phyloP scores from a whole-genome alignment of 2,329 filamentous ascomycete genomes.

The Botryosphaeria dothidea region DNA sequence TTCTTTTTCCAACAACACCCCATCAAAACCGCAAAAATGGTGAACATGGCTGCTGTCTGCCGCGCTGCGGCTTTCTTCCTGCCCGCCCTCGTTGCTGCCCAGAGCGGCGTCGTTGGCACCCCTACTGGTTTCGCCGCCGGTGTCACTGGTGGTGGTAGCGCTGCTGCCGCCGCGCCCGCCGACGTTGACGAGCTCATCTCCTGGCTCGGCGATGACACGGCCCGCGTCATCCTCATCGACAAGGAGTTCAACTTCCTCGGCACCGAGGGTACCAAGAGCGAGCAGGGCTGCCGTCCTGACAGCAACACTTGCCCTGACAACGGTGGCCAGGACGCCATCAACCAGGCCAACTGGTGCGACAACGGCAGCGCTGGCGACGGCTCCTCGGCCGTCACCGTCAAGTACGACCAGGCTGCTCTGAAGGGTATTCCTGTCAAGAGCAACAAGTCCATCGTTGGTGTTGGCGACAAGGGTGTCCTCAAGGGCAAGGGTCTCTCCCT shows the following conservation, averaged over 20 bases:
- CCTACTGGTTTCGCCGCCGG: constrained; percentile 30
- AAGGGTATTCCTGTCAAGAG: constrained; percentile 36
- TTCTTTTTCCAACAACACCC: neutral
- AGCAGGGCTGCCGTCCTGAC: constrained; percentile 9
- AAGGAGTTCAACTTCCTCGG: constrained; percentile 32
- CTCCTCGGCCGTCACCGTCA: constrained; percentile 23
- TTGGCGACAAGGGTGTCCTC: constrained; percentile 42
- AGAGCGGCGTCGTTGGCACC: constrained; percentile 26
- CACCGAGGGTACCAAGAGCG: constrained; percentile 22
- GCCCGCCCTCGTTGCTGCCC: constrained; percentile 8
- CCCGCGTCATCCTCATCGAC: constrained; percentile 27
- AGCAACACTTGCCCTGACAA: constrained; percentile 14
- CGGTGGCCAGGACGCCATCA: constrained; percentile 17
- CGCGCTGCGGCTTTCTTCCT: constrained; percentile 7
- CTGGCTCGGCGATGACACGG: constrained; percentile 26
- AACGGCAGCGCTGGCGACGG: neutral
- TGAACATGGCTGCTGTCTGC: constrained; percentile 4
- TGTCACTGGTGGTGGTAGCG: constrained; percentile 28
- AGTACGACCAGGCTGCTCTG: constrained; percentile 36
- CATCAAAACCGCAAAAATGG: constrained; percentile 1
- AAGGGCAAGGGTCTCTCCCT: constrained; percentile 45
- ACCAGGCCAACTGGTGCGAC: constrained; percentile 18
- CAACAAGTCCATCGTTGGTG: constrained; percentile 46
- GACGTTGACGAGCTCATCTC: constrained; percentile 25
- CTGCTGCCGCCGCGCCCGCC: constrained; percentile 27